phyloP scores from a whole-genome alignment of 108 stramenopile genomes.

The Pseudonitzschia multistriata region DNA sequence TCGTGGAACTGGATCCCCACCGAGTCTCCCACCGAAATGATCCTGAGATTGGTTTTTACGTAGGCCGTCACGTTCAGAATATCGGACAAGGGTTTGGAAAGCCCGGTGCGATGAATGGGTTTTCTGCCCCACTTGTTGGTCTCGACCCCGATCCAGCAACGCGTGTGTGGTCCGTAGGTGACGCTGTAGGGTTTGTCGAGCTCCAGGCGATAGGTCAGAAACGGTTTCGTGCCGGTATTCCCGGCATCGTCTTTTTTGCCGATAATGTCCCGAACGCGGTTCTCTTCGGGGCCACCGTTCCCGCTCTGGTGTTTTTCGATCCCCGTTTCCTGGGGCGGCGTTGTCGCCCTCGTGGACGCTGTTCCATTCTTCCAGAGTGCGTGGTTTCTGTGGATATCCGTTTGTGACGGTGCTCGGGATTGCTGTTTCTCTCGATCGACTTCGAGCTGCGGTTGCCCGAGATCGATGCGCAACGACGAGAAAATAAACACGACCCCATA shows the following conservation, averaged over 20 bases:
- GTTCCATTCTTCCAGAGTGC: not conserved
- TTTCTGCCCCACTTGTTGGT: slow-evolving; percentile 3
- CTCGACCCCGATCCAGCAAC: not conserved
- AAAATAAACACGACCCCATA: not conserved
- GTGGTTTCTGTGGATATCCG: not conserved
- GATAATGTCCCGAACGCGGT: not conserved
- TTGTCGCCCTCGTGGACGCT: not conserved
- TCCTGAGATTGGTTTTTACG: slow-evolving; percentile 12
- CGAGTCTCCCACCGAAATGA: slow-evolving; percentile 10
- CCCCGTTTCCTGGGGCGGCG: too few species aligned
- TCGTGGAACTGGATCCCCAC: slow-evolving; percentile 18
- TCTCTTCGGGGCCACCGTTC: not conserved
- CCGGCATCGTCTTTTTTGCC: not conserved
- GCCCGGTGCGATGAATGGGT: not conserved
- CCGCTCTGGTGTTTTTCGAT: not conserved
- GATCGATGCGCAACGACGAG: not conserved
- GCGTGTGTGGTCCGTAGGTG: slow-evolving; percentile 2
- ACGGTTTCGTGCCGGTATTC: not conserved
- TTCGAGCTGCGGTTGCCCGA: not conserved
- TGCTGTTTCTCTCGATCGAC: not conserved
- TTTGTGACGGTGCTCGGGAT: not conserved
- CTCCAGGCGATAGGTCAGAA: not conserved
- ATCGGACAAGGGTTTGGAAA: not conserved
- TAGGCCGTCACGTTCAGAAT: slow-evolving; percentile 2
- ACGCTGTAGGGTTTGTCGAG: slow-evolving; percentile 2